A percentile compares a stretch with the other conserved stretches of the same genome.
phyloP scores from a whole-genome alignment of 441 rosid species.

The Manihot esculenta region DNA sequence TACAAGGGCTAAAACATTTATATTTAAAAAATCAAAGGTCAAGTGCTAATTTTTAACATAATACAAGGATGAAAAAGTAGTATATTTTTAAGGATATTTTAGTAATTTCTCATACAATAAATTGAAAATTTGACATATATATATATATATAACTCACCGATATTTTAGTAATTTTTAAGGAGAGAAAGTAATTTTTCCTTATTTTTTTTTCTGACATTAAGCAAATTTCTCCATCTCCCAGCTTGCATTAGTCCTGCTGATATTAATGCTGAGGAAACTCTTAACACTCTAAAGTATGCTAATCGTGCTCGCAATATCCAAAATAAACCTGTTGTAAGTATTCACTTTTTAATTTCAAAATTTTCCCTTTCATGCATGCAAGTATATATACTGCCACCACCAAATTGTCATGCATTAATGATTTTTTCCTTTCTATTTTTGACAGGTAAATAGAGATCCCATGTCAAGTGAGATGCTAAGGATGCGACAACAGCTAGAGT shows the following conservation, averaged over 20 bases:
- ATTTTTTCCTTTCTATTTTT: conserved; percentile 15
- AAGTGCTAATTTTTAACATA: too few species aligned
- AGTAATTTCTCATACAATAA: too few species aligned
- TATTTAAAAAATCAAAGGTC: too few species aligned
- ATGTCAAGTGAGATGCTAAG: conserved; percentile 92
- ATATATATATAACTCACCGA: too few species aligned
- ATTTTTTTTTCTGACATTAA: conserved; percentile 1
- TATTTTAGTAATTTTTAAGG: too few species aligned
- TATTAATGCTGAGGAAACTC: conserved; percentile 97
- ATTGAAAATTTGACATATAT: too few species aligned
- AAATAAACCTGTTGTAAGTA: conserved; percentile 95
- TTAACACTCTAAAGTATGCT: conserved; percentile 93
- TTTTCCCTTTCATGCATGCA: neutral
- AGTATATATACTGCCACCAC: conserved; percentile 11
- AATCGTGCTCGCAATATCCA: conserved; percentile 98
- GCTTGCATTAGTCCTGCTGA: conserved; percentile 99
- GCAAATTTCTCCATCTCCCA: conserved; percentile 30
- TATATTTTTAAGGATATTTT: too few species aligned
- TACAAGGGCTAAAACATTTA: too few species aligned
- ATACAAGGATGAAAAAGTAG: too few species aligned
- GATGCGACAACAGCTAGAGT: conserved; percentile 95
- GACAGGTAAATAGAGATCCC: conserved; percentile 95
- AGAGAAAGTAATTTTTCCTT: too few species aligned
- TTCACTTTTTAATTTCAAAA: neutral
- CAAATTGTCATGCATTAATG: neutral